These are phyloP conservation scores for Baorangia bicolor DNA, from an alignment of 768 basidiomycete species.

Conservation along the genomic window DNA sequence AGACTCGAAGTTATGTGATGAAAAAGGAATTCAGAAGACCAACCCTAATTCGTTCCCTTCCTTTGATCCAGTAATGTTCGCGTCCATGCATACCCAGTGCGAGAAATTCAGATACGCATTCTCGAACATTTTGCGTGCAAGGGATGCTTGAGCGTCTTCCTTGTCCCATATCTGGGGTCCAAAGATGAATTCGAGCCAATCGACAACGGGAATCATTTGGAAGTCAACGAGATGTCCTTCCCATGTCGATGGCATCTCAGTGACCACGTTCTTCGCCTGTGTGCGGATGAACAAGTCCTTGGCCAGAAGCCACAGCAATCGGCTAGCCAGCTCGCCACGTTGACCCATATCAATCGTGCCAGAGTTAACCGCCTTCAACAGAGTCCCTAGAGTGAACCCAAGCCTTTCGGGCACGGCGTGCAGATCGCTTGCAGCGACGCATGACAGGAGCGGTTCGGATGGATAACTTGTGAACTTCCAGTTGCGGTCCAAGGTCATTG, in stretches of 20 bases:
- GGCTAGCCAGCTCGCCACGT: conserved; percentile 3
- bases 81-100: conserved; percentile 15
- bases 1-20: background rate
- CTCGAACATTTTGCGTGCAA: conserved; percentile 1
- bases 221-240: conserved; percentile 7
- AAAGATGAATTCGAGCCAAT: conserved; percentile 15
- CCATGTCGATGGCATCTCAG: background rate
- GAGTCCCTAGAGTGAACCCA: background rate
- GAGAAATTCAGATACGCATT: conserved; percentile 13
- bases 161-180: background rate
- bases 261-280: background rate
- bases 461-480: conserved; percentile 17
- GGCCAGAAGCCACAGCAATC: conserved; percentile 5
- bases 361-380: background rate
- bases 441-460: conserved; percentile 20
- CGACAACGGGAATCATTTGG: conserved; percentile 10
- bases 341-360: conserved; percentile 7
- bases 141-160: background rate
- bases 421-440: background rate
- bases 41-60: background rate
- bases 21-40: background rate
- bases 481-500: background rate
- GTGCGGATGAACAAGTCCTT: conserved; percentile 3
- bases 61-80: background rate
- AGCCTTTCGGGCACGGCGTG: background rate